Base-by-base conservation (phyloP, 306 rosid species). In the Dryas alaskensis region DNA sequence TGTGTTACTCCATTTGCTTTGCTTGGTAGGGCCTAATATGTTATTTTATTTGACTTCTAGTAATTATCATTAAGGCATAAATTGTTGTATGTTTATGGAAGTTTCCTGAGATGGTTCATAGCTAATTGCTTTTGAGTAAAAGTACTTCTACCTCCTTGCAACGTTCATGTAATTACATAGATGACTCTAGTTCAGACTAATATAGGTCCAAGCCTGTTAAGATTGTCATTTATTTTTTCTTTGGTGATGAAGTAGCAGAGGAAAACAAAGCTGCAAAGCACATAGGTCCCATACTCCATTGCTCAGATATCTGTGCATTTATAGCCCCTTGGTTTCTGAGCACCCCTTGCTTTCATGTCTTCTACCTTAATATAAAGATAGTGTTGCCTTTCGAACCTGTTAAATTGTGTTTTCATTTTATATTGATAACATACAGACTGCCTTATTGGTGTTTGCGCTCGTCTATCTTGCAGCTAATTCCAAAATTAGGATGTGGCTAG, bases 31-130 rank as follows among this genome's bases (percentile, higher is more conserved):
- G 22, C 60, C 17, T 14, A 47, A 44, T 17, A 17, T 58, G 62
- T 22, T 22, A 22, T 39, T 10, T 22, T 22, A 22, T 39, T 10
- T 9, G 52, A 44, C 52, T 51, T 17, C 52, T 65, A 2, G 13
- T 46, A 65, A 45, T 19, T 50, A 22, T 65, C 54, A 65, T 22
- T 22, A 49, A 65, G 10, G 70, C 54, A 46, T 65, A 46, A 46
- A 27, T 44, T 44, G 39, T 65, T 17, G 4, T 17, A 45, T 46
- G 42, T 22, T 27, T 65, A 47, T 5, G 52, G 27, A 58, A 58
- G 12, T 22, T 58, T 58, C 10, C 13, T 25, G 7, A 25, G 62
- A 19, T 58, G 5, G 62, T 8, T 25, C 62, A 22, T 44, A 3
- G n/a, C 16, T 10, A 46, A 46, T 4, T 44, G 19, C 42, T 3